These are phyloP conservation scores for Metschnikowia borealis DNA, from an alignment of 805 yeast genomes.

Conservation along the genomic window DNA sequence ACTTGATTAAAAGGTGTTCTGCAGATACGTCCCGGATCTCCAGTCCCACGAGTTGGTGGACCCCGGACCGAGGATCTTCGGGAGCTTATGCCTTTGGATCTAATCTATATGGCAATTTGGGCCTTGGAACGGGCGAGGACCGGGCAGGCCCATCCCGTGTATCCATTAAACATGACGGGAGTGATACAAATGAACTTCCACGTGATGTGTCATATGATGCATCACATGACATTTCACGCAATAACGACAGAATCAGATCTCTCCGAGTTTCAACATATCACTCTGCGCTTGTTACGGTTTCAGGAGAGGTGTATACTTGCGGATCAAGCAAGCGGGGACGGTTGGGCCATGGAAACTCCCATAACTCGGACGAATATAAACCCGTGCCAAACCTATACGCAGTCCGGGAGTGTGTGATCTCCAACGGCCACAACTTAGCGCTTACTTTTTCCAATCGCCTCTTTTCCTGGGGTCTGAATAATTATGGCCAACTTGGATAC, in stretches of 20 bases:
- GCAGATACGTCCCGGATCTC: background rate
- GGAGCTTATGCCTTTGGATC: constrained; percentile 60
- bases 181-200: background rate
- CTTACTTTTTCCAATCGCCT: constrained; percentile 51
- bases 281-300: constrained; percentile 54
- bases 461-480: constrained; percentile 78
- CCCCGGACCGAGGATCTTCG: constrained; percentile 48
- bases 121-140: constrained; percentile 59
- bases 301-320: constrained; percentile 52
- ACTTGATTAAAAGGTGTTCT: constrained; percentile 20
- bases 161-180: constrained; percentile 10
- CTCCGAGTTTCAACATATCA: constrained; percentile 52
- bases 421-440: constrained; percentile 67
- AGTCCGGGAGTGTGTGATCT: constrained; percentile 40
- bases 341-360: constrained; percentile 50
- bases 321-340: constrained; percentile 74
- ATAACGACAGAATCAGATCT: too few relatives aligned
- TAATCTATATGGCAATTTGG: constrained; percentile 58
- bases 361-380: constrained; percentile 41
- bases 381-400: constrained; percentile 31
- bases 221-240: constrained; percentile 32
- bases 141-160: constrained; percentile 38
- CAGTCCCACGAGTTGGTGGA: constrained; percentile 37
- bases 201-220: background rate
- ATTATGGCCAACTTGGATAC: constrained; percentile 61